Evolutionary conservation across 2,329 filamentous ascomycete genomes (phyloP), one percentile per base, ranked within the genome.

Genomic region (Mollisiaceae sp.): DNA sequence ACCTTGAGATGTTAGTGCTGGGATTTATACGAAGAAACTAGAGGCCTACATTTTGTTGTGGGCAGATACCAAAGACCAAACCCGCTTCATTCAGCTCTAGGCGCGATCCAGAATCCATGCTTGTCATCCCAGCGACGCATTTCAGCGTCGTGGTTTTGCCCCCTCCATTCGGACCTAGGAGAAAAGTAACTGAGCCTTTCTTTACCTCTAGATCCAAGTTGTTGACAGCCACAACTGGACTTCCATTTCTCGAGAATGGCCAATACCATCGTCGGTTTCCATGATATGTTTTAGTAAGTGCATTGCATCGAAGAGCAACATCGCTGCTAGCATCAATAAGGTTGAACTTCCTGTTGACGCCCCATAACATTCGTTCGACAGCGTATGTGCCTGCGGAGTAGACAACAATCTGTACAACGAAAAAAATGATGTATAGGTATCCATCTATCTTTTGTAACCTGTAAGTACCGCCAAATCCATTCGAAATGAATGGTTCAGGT

Each of bases 101-200:
- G 11, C 61, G 63, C 3, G 81, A 80, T 1, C 87, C 87, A 47
- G 78, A 79, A 3, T 86, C 85, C 55, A 88, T 82, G 20, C 81
- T 83, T 52, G 83, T 84, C n/a, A 90, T 79, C 1, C 88, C 88
- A 38, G 87, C 83, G 57, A 90, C 86, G 56, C 85, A 84, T 65
- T 89, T 86, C n/a, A 90, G 77, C 0, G 86, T 89, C 0, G 88
- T 90, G 2, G 83, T 87, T 70, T 90, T 90, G 8, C 88, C 88
- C 67, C 83, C 85, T 20, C 88, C 88, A 72, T 90, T 90, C 0
- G 87, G 86, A 39, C 88, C 88, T 0, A 90, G 79, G 0, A 90
- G 77, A 1, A 89, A 85, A 78, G 88, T 83, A 55, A 90, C 89
- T 58, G 88, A 83, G 1, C 88, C 88, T 70, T 82, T 82, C 20